Percentiles rank a stretch among this genome's conserved stretches.
Evolutionary conservation across 2,329 filamentous ascomycete genomes (phyloP).

Genomic region (Fusarium sp.): DNA sequence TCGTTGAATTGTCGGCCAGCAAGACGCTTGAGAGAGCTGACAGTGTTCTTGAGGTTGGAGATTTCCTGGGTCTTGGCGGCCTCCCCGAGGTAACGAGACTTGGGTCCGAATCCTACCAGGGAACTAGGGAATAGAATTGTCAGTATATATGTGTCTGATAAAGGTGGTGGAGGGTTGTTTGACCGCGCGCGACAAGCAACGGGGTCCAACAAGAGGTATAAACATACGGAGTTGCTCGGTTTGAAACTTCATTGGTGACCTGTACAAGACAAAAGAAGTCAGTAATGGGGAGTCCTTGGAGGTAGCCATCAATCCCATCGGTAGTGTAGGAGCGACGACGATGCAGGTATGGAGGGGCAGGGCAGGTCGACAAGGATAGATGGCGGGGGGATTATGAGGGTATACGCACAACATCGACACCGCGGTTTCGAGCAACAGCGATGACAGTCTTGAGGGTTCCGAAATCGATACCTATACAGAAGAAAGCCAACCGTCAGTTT

Average conservation of each 20-base stretch:
- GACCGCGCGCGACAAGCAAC: conserved; percentile 8
- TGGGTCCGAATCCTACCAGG: conserved; percentile 93
- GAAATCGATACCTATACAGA: conserved; percentile 81
- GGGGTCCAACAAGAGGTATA: conserved; percentile 4
- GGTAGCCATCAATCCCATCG: conserved; percentile 6
- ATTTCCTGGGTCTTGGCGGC: conserved; percentile 98
- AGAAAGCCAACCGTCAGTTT: conserved; percentile 28
- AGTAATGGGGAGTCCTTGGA: not conserved
- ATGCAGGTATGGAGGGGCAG: conserved; percentile 14
- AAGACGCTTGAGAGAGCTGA: conserved; percentile 90
- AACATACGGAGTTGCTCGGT: conserved; percentile 95
- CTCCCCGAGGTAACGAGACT: conserved; percentile 93
- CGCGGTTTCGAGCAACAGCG: conserved; percentile 96
- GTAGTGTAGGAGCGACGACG: not conserved
- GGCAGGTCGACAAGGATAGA: conserved; percentile 18
- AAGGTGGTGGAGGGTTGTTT: conserved; percentile 16
- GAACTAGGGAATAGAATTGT: conserved; percentile 64
- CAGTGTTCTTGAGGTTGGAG: conserved; percentile 99
- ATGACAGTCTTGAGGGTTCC: conserved; percentile 97
- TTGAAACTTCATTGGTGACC: conserved; percentile 99
- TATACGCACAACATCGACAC: conserved; percentile 94
- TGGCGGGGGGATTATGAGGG: conserved; percentile 20
- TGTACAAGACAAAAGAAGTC: conserved; percentile 50
- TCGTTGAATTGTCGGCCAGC: conserved; percentile 87
- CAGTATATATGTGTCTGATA: conserved; percentile 36